Base-by-base conservation (phyloP, 768 basidiomycete species). In the Russula lepida region DNA sequence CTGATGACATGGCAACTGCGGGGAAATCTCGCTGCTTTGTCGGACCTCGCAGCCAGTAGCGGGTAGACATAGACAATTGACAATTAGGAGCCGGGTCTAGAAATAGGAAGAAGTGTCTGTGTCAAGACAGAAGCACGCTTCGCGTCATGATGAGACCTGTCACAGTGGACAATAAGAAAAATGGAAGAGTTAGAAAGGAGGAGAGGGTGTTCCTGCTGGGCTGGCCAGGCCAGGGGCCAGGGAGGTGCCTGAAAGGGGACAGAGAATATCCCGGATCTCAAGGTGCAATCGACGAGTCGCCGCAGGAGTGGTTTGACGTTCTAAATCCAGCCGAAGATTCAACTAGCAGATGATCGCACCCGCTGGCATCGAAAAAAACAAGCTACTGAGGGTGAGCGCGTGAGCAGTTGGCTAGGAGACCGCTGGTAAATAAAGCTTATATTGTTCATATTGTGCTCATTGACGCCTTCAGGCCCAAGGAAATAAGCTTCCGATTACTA, bases 1-100 rank as follows among this genome's bases (percentile, higher is more conserved):
- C 28, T 13, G 55, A 47, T 62, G 60, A 57, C 60, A 52, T 57
- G 60, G 56, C 60, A 52, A 37, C 27, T 53, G 33, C 33, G 55
- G 50, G 27, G 35, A 23, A 46, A 57, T 19, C 19, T 46, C 55
- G 55, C 60, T 27, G 13, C 15, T 30, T 57, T 28, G n/a, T 44
- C 60, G 55, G 35, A 13, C 32, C n/a, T 28, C 48, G 28, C 21
- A 32, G 30, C 15, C 41, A 28, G 12, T 41, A 25, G 25, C 2
- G 17, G n/a, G n/a, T n/a, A 55, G 37, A 32, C 23, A 21, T 12
- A 1, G 11, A 44, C 43, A 44, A 44, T 44, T 44, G 21, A 44
- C 43, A 21, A 44, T 44, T 44, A 21, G 6, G 8, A 50, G 35
- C 50, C n/a, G 27, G 21, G n/a, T 58, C 27, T 17, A 25, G 49